Conservation (phyloP, 108 stramenopile genomes). For the Skeletonema marinoi region DNA sequence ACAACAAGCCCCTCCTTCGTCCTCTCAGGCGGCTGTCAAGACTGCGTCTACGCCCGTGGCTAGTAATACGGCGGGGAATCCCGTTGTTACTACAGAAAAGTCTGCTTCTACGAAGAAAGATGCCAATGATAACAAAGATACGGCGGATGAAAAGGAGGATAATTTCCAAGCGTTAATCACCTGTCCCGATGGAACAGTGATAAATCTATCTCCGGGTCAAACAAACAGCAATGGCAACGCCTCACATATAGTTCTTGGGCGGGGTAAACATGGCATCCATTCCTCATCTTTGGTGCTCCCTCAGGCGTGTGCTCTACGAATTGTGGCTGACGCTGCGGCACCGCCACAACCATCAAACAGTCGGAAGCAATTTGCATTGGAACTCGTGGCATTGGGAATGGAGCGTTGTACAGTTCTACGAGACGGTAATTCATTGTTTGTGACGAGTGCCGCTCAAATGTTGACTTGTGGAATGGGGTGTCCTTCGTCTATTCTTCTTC, state of each 20-base stretch:
- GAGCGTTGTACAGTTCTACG: neutral
- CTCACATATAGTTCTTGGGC: neutral
- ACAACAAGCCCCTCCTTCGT: neutral
- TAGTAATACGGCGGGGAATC: neutral
- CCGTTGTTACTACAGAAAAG: constrained; percentile 5
- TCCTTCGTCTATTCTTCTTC: neutral
- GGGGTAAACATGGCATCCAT: constrained; percentile 1
- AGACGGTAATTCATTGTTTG: neutral
- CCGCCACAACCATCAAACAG: neutral
- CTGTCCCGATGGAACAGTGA: neutral
- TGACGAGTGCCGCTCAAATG: neutral
- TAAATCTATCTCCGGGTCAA: neutral
- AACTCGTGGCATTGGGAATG: neutral
- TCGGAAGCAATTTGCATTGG: neutral
- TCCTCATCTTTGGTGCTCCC: neutral
- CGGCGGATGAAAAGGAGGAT: neutral
- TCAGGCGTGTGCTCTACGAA: neutral
- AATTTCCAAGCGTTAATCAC: neutral
- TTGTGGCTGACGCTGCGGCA: neutral
- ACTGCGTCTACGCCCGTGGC: neutral
- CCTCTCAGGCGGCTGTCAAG: neutral
- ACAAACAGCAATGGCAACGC: neutral
- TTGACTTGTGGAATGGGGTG: neutral
- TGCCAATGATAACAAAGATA: neutral
- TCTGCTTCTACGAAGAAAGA: neutral